Evolutionary conservation across 495 filamentous ascomycete genomes (phyloP).

Genomic region (Pyrenula aspistea): DNA sequence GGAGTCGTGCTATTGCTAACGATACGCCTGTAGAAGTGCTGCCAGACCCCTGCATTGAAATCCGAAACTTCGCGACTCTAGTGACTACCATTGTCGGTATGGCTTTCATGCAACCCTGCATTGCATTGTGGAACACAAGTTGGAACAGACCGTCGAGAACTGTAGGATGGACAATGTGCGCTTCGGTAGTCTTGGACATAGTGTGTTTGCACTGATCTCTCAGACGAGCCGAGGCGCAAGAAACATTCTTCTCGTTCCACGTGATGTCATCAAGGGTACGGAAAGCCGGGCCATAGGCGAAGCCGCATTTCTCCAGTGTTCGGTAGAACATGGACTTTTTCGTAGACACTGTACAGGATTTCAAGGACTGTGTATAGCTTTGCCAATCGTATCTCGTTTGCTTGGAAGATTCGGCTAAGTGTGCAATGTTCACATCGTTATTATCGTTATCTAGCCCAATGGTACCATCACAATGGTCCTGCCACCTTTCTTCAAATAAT

Average conservation of each 20-base stretch:
- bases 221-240: slow-evolving; percentile 12
- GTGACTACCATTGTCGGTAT: slow-evolving; percentile 1
- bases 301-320: slow-evolving; percentile 7
- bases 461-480: slow-evolving; percentile 17
- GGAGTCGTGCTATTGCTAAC: too few species aligned
- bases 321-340: not conserved
- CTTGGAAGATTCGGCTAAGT: too few species aligned
- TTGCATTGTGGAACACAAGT: slow-evolving; percentile 4
- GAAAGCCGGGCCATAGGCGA: slow-evolving; percentile 14
- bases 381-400: not conserved
- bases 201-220: too few species aligned
- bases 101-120: not conserved
- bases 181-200: slow-evolving; percentile 4
- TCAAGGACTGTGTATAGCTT: not conserved
- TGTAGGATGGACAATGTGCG: slow-evolving; percentile 15
- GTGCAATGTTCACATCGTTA: too few species aligned
- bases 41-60: too few species aligned
- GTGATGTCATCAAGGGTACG: slow-evolving; percentile 6
- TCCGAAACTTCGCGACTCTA: too few species aligned
- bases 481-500: slow-evolving; percentile 8
- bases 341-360: not conserved
- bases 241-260: slow-evolving; percentile 9
- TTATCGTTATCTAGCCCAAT: slow-evolving; percentile 11
- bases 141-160: slow-evolving; percentile 21
- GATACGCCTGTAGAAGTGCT: too few species aligned